These are phyloP conservation scores for Phlyctochytrium planicorne DNA, from an alignment of 192 early-diverging fungal genomes.

Conservation along the genomic window DNA sequence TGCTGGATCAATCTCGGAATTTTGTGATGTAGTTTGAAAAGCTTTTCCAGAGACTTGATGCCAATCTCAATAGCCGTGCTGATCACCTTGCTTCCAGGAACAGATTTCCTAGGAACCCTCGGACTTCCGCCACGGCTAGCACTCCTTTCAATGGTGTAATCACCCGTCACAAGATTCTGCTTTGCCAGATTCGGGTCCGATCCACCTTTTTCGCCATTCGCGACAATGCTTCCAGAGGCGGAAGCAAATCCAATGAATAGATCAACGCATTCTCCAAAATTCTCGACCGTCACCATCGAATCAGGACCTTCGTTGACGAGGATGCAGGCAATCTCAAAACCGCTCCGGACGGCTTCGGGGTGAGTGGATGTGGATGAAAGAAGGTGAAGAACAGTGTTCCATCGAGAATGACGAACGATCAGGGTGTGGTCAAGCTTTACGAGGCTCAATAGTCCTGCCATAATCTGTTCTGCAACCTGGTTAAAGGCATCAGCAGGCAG, in stretches of 20 bases:
- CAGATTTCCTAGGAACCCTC: not conserved
- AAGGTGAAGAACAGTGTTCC: slow-evolving; percentile 55
- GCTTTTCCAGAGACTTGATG: slow-evolving; percentile 62
- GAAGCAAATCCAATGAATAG: slow-evolving; percentile 64
- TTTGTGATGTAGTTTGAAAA: slow-evolving; percentile 60
- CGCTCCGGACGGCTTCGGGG: slow-evolving; percentile 59
- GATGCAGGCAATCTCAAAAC: slow-evolving; percentile 62
- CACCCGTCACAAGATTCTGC: not conserved
- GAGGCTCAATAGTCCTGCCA: slow-evolving; percentile 70
- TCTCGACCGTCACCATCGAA: slow-evolving; percentile 50
- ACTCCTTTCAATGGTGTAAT: slow-evolving; percentile 8
- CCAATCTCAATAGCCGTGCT: slow-evolving; percentile 60
- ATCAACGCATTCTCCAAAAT: slow-evolving; percentile 75
- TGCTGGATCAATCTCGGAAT: slow-evolving; percentile 50
- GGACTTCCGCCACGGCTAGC: not conserved
- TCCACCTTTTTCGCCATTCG: slow-evolving; percentile 9
- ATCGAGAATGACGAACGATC: slow-evolving; percentile 33
- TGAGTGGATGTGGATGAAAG: slow-evolving; percentile 57
- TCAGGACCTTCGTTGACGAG: slow-evolving; percentile 51
- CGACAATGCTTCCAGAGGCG: slow-evolving; percentile 32
- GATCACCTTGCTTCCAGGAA: not conserved
- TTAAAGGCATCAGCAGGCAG: slow-evolving; percentile 61
- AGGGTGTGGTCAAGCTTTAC: slow-evolving; percentile 55
- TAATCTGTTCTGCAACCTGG: slow-evolving; percentile 72
- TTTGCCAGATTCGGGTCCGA: slow-evolving; percentile 13